These are phyloP conservation scores for Pulveroboletus sp. DNA, from an alignment of 768 basidiomycete genomes.

Conservation along the genomic window DNA sequence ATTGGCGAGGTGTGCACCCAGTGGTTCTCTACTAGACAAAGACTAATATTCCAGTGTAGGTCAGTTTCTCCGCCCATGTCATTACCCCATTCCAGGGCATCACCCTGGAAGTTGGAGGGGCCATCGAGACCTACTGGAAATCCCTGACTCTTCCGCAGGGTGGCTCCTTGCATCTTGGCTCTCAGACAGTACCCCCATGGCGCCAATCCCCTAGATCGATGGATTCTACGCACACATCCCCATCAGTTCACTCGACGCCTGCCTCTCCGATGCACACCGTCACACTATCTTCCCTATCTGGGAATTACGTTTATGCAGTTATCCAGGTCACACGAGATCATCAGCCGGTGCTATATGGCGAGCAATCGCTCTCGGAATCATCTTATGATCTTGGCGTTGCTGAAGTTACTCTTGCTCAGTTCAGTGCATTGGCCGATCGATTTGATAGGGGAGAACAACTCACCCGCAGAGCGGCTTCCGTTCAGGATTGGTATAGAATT, in stretches of 20 bases:
- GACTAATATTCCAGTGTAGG: conserved; percentile 39
- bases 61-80: conserved; percentile 83
- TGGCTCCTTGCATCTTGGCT: conserved; percentile 29
- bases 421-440: conserved; percentile 56
- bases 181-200: conserved; percentile 35
- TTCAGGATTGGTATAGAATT: conserved; percentile 43
- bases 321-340: conserved; percentile 92
- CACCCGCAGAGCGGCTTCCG: conserved; percentile 27
- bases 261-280: conserved; percentile 51
- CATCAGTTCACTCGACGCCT: conserved; percentile 54
- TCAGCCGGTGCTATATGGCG: conserved; percentile 79
- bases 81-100: conserved; percentile 89
- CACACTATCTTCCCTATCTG: conserved; percentile 85
- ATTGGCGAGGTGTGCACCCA: conserved; percentile 75
- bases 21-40: neutral
- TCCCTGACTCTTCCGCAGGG: conserved; percentile 43
- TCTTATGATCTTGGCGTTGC: conserved; percentile 75
- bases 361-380: conserved; percentile 70
- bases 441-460: conserved; percentile 40
- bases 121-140: conserved; percentile 99
- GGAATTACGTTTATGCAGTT: conserved; percentile 80
- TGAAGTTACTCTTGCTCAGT: conserved; percentile 82
- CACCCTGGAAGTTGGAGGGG: conserved; percentile 89
- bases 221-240: conserved; percentile 64
- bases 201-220: conserved; percentile 30